phyloP scores from a whole-genome alignment of 192 early-diverging fungal species.

The Umbelopsis sp. region DNA sequence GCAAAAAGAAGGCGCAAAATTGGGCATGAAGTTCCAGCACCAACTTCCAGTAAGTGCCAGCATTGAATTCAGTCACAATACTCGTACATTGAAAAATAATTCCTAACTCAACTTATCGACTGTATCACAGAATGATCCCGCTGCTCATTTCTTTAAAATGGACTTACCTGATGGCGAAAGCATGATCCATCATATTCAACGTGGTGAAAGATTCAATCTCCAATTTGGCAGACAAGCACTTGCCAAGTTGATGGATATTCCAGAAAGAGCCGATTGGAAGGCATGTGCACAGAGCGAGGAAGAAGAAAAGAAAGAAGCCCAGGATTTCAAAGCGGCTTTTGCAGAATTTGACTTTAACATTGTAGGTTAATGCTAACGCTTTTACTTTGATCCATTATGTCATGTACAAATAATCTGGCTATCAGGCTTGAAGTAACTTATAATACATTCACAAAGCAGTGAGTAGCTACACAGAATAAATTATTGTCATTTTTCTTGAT shows the following conservation, averaged over 20 bases:
- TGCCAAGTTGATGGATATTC: conserved; percentile 64
- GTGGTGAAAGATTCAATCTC: conserved; percentile 61
- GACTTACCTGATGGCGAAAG: conserved; percentile 54
- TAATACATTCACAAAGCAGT: too few relatives aligned
- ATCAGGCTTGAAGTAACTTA: not conserved
- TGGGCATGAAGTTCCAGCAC: conserved; percentile 42
- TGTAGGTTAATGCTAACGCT: not conserved
- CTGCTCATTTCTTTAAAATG: conserved; percentile 53
- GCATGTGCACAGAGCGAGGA: conserved; percentile 63
- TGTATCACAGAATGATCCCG: conserved; percentile 19
- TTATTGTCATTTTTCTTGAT: too few relatives aligned
- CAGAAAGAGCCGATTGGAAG: conserved; percentile 84
- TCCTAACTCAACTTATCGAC: not conserved
- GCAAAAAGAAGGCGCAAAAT: conserved; percentile 43
- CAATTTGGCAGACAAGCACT: conserved; percentile 80
- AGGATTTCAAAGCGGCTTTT: conserved; percentile 47
- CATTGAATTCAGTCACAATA: not conserved
- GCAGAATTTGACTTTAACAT: conserved; percentile 49
- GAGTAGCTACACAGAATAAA: too few relatives aligned
- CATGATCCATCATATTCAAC: conserved; percentile 49
- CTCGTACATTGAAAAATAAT: not conserved
- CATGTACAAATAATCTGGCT: not conserved
- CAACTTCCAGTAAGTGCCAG: conserved; percentile 35
- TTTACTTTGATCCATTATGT: not conserved
- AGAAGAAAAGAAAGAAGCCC: conserved; percentile 58